Evolutionary conservation across 1,139 yeast genomes (phyloP).

Genomic region (Debaryomycetaceae sp.): DNA sequence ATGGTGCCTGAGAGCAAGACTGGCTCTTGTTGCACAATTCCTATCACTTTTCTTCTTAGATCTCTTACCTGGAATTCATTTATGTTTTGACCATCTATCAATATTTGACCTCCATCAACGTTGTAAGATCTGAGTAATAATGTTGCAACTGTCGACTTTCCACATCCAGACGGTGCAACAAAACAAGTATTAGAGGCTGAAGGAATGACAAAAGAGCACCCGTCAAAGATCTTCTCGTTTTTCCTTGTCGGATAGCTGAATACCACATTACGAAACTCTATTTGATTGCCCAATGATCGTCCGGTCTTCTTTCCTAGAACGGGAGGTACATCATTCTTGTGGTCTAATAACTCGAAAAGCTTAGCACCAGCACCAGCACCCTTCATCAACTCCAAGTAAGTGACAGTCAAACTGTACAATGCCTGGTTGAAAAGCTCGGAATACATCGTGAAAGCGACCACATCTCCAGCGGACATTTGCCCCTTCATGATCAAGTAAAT

Average conservation of each 20-base stretch:
- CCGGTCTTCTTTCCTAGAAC: conserved; percentile 39
- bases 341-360: conserved; percentile 45
- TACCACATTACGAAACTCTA: conserved; percentile 61
- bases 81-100: conserved; percentile 66
- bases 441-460: conserved; percentile 48
- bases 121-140: conserved; percentile 69
- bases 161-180: conserved; percentile 92
- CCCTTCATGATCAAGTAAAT: conserved; percentile 41
- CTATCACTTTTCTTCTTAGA: conserved; percentile 64
- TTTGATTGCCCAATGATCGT: conserved; percentile 48
- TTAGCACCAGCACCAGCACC: conserved; percentile 55
- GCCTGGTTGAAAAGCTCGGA: conserved; percentile 49
- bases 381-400: conserved; percentile 54
- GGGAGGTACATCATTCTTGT: conserved; percentile 42
- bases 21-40: conserved; percentile 90
- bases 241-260: conserved; percentile 89
- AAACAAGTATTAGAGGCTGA: conserved; percentile 82
- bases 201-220: conserved; percentile 56
- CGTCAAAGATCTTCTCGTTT: conserved; percentile 63
- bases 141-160: conserved; percentile 82
- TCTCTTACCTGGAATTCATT: conserved; percentile 64
- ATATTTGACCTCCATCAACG: conserved; percentile 52
- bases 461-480: conserved; percentile 46
- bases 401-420: conserved; percentile 46
- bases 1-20: conserved; percentile 75